These are phyloP conservation scores for Colletotrichum cereale DNA, from an alignment of 2,329 filamentous ascomycete species.

Conservation along the genomic window DNA sequence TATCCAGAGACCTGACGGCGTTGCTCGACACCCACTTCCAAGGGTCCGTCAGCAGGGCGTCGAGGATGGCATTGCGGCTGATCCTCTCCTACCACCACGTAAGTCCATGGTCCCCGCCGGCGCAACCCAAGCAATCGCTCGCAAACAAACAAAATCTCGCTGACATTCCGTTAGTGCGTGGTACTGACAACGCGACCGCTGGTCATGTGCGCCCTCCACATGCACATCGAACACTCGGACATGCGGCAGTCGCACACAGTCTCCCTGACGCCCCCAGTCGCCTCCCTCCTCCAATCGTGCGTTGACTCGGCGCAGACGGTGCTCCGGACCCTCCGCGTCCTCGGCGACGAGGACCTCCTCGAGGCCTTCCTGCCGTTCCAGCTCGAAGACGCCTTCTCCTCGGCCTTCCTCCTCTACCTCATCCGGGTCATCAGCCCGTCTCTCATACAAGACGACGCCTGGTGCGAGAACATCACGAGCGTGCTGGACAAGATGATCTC, in stretches of 20 bases:
- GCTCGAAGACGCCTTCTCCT: constrained; percentile 56
- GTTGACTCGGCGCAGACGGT: constrained; percentile 41
- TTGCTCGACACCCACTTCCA: constrained; percentile 39
- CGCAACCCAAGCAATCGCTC: accelerated
- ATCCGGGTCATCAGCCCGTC: constrained; percentile 49
- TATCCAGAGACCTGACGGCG: constrained; percentile 36
- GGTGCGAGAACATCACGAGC: constrained; percentile 52
- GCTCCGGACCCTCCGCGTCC: constrained; percentile 37
- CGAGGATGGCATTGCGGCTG: constrained; percentile 39
- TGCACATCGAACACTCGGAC: constrained; percentile 42
- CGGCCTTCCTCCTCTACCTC: constrained; percentile 54
- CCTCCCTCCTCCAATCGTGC: constrained; percentile 37
- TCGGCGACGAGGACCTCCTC: constrained; percentile 46
- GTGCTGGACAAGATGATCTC: constrained; percentile 54
- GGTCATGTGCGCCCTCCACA: constrained; percentile 46
- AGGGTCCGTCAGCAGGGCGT: constrained; percentile 39
- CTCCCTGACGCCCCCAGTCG: constrained; percentile 31
- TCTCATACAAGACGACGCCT: constrained; percentile 50
- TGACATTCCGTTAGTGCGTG: constrained; percentile 27
- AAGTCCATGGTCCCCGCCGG: background rate
- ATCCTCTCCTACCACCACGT: constrained; percentile 45
- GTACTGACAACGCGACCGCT: constrained; percentile 38
- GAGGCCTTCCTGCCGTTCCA: constrained; percentile 56
- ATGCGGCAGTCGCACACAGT: constrained; percentile 26
- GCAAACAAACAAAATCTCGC: background rate